phyloP scores from a whole-genome alignment of 768 basidiomycete genomes.

The Tylopilus felleus region DNA sequence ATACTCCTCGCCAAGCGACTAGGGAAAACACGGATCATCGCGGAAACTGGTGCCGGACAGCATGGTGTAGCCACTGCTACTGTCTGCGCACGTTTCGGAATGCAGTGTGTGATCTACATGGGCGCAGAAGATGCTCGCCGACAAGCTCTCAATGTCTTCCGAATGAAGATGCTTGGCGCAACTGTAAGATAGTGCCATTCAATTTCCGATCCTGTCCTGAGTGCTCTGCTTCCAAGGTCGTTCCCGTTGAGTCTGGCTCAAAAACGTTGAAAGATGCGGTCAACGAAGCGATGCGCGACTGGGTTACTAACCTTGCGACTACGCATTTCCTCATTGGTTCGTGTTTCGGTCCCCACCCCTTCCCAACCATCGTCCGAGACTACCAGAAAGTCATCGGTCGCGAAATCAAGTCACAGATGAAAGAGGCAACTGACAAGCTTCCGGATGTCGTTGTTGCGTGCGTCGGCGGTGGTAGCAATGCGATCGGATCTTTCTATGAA shows the following conservation, averaged over 20 bases:
- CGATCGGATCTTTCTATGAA: background rate
- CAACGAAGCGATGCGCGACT: slow-evolving; percentile 4
- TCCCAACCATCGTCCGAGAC: slow-evolving; percentile 2
- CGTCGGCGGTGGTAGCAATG: background rate
- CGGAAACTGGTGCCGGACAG: background rate
- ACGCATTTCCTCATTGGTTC: slow-evolving; percentile 3
- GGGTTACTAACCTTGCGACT: background rate
- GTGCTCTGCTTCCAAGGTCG: no score
- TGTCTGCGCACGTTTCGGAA: background rate
- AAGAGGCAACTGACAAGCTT: background rate
- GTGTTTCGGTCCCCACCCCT: slow-evolving; percentile 2
- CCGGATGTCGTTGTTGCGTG: background rate
- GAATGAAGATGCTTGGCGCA: background rate
- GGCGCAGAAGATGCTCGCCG: background rate
- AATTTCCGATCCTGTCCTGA: no score
- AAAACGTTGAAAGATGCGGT: background rate
- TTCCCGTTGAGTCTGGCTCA: no score
- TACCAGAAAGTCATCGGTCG: slow-evolving; percentile 1
- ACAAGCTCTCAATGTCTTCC: background rate
- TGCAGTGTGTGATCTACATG: background rate
- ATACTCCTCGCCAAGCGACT: background rate
- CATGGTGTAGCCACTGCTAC: background rate
- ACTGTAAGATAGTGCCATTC: background rate
- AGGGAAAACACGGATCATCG: background rate
- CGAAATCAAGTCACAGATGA: background rate